Conservation (phyloP, 345 rosid genomes). For the Melaleuca quinquenervia region DNA sequence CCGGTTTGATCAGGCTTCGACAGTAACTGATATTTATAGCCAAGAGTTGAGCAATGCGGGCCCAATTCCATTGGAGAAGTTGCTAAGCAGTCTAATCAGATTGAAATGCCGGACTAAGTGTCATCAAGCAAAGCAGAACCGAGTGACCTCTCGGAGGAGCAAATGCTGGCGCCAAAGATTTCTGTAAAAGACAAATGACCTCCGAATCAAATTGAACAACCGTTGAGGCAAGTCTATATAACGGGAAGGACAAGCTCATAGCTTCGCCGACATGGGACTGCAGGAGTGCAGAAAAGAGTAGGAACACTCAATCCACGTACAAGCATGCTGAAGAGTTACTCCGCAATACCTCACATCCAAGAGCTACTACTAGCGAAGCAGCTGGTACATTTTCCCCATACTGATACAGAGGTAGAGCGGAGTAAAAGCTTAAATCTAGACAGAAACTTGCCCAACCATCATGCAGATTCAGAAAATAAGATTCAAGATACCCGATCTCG, state of each 20-base stretch:
- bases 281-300: background rate
- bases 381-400: background rate
- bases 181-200: background rate
- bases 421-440: background rate
- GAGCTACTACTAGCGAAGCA: background rate
- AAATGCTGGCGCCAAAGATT: background rate
- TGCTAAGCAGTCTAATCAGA: background rate
- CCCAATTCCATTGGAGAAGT: background rate
- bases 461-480: background rate
- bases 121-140: background rate
- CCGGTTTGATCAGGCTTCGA: background rate
- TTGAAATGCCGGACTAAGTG: background rate
- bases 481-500: background rate
- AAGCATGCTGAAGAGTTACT: background rate
- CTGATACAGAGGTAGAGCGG: background rate
- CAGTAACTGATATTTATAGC: background rate
- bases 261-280: background rate
- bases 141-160: background rate
- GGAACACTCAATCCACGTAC: background rate
- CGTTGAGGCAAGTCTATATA: background rate
- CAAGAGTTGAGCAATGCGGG: background rate
- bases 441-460: background rate
- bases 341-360: background rate
- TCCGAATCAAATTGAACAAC: background rate
- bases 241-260: background rate